Conservation (phyloP, 805 yeast species). For the Clavispora santaluciae region DNA sequence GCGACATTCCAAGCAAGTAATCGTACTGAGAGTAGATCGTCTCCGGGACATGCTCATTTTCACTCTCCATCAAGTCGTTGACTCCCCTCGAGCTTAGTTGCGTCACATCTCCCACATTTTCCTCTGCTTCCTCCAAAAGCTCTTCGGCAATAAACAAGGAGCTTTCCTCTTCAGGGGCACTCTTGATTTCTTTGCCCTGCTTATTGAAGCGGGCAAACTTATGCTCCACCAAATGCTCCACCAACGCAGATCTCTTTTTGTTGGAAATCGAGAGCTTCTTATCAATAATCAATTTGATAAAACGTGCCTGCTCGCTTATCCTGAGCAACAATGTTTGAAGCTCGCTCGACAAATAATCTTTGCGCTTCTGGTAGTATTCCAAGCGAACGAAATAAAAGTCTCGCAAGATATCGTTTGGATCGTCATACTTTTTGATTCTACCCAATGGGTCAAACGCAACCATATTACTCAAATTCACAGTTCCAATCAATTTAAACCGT, state of each 20-base stretch:
- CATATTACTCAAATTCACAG: slow-evolving; percentile 77
- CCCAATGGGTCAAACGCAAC: slow-evolving; percentile 93
- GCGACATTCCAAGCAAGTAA: slow-evolving; percentile 84
- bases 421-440: slow-evolving; percentile 75
- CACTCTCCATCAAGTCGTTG: slow-evolving; percentile 28
- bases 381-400: slow-evolving; percentile 85
- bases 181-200: slow-evolving; percentile 56
- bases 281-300: slow-evolving; percentile 85
- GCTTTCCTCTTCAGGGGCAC: slow-evolving; percentile 21
- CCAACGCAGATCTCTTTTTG: slow-evolving; percentile 60
- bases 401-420: slow-evolving; percentile 68
- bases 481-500: slow-evolving; percentile 70
- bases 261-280: slow-evolving; percentile 66
- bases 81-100: slow-evolving; percentile 18
- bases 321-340: slow-evolving; percentile 72
- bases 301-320: slow-evolving; percentile 79
- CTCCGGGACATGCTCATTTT: slow-evolving; percentile 39
- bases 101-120: slow-evolving; percentile 26
- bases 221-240: slow-evolving; percentile 54
- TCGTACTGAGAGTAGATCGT: slow-evolving; percentile 68
- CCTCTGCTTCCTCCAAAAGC: slow-evolving; percentile 34
- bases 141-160: slow-evolving; percentile 26
- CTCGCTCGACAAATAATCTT: slow-evolving; percentile 67
- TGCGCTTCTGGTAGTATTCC: slow-evolving; percentile 86
- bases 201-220: slow-evolving; percentile 77